Conservation (phyloP, 306 rosid species). For the Carpinus fangiana region DNA sequence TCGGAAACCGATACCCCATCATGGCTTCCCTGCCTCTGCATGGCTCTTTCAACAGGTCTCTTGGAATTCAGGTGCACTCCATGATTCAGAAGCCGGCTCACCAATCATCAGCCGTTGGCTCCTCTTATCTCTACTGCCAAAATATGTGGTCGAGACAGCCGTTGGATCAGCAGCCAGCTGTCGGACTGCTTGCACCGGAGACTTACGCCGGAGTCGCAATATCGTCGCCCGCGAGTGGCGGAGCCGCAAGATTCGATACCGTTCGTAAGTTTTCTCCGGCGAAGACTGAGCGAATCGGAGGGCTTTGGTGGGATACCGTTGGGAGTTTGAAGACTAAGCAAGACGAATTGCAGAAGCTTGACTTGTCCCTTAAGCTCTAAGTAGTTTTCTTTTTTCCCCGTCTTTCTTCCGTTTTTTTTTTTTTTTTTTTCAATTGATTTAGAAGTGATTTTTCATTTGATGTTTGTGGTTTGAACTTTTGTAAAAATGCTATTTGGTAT, state of each 20-base stretch:
- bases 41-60: conserved; percentile 72
- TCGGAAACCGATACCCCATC: conserved; percentile 52
- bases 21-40: conserved; percentile 90
- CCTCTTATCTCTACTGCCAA: conserved; percentile 37
- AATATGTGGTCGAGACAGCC: conserved; percentile 50
- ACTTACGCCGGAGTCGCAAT: conserved; percentile 32
- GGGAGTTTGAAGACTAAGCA: conserved; percentile 47
- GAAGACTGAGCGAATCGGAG: conserved; percentile 41
- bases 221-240: conserved; percentile 37
- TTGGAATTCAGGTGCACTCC: conserved; percentile 78
- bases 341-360: conserved; percentile 80
- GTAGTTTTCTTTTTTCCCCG: conserved; percentile 19
- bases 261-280: conserved; percentile 37
- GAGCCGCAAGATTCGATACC: conserved; percentile 45
- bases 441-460: conserved; percentile 14
- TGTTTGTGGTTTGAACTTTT: conserved; percentile 33
- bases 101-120: conserved; percentile 34
- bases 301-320: conserved; percentile 46
- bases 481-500: conserved; percentile 46
- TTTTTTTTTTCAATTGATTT: conserved; percentile 3
- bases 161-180: conserved; percentile 47
- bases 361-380: conserved; percentile 93
- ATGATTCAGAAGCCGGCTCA: conserved; percentile 71
- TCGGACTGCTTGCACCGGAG: conserved; percentile 32
- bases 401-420: background rate